Conservation (phyloP, 768 basidiomycete genomes). For the Pleurotus ostreatus region DNA sequence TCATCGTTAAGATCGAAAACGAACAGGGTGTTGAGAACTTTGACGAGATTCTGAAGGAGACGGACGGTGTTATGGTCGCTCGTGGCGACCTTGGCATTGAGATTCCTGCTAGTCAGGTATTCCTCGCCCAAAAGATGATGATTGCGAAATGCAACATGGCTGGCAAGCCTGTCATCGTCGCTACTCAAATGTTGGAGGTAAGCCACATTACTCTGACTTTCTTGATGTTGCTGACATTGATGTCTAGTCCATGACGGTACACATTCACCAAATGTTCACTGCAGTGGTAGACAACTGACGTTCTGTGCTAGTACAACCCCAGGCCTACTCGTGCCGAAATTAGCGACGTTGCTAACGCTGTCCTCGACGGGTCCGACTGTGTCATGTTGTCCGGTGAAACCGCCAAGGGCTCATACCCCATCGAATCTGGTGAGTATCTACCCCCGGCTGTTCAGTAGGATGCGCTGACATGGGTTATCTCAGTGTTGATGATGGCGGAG, state of each 20-base stretch:
- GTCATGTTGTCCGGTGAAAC: conserved; percentile 99
- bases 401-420: conserved; percentile 94
- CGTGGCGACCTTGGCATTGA: conserved; percentile 99
- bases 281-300: conserved; percentile 7
- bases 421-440: conserved; percentile 74
- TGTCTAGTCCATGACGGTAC: conserved; percentile 85
- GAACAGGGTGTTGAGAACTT: conserved; percentile 99
- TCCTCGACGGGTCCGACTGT: conserved; percentile 97
- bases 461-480: not conserved
- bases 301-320: conserved; percentile 77
- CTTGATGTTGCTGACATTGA: conserved; percentile 1
- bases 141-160: conserved; percentile 98
- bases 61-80: conserved; percentile 99
- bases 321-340: conserved; percentile 98
- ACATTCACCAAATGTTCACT: conserved; percentile 14
- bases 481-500: conserved; percentile 99
- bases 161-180: conserved; percentile 98
- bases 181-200: conserved; percentile 99
- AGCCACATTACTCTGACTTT: conserved; percentile 13
- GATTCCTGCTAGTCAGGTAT: conserved; percentile 98
- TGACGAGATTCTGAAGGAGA: conserved; percentile 93
- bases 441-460: not conserved
- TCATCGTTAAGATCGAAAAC: conserved; percentile 99
- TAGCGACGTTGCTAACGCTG: conserved; percentile 98
- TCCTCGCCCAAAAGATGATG: conserved; percentile 99